A percentile compares a stretch with the other conserved stretches of the same genome.
Conservation (phyloP, 1,139 yeast species). For the Yamadazyma diospyri region DNA sequence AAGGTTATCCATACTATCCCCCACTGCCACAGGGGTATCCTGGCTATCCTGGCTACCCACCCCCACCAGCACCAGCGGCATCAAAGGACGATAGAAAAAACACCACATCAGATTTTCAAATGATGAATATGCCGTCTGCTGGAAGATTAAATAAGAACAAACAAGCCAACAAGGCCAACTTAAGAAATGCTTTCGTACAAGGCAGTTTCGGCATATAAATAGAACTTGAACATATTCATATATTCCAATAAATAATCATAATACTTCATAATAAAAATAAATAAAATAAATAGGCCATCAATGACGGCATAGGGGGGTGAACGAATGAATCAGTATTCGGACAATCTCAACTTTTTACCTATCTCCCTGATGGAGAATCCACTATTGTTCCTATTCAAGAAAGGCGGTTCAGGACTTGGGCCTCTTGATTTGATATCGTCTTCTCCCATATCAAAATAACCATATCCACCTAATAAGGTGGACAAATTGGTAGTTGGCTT, state of each 20-base stretch:
- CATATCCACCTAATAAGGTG: conserved; percentile 75
- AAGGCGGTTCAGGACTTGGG: conserved; percentile 65
- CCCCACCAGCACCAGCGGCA: conserved; percentile 9
- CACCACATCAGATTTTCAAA: conserved; percentile 25
- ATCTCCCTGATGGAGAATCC: conserved; percentile 58
- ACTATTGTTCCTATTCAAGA: conserved; percentile 38
- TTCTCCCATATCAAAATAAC: conserved; percentile 73
- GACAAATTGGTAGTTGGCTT: conserved; percentile 22
- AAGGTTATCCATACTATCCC: conserved; percentile 12
- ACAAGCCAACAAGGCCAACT: conserved; percentile 33
- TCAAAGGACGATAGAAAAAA: conserved; percentile 6
- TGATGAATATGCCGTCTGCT: conserved; percentile 38
- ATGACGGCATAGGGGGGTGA: conserved; percentile 3
- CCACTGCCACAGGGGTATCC: conserved; percentile 16
- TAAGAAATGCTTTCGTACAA: conserved; percentile 41
- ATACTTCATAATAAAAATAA: conserved; percentile 5
- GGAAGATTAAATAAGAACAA: conserved; percentile 33
- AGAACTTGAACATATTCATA: conserved; percentile 7
- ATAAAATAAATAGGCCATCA: conserved; percentile 7
- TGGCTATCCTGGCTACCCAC: conserved; percentile 16
- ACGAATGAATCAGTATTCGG: conserved; percentile 51
- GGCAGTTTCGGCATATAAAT: conserved; percentile 38
- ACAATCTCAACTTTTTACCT: conserved; percentile 68
- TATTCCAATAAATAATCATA: conserved; percentile 2
- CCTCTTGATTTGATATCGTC: conserved; percentile 68